Percentiles rank a stretch among this genome's conserved stretches.
phyloP scores from a whole-genome alignment of 2,329 filamentous ascomycete species.

The Metarhizium robertsii region DNA sequence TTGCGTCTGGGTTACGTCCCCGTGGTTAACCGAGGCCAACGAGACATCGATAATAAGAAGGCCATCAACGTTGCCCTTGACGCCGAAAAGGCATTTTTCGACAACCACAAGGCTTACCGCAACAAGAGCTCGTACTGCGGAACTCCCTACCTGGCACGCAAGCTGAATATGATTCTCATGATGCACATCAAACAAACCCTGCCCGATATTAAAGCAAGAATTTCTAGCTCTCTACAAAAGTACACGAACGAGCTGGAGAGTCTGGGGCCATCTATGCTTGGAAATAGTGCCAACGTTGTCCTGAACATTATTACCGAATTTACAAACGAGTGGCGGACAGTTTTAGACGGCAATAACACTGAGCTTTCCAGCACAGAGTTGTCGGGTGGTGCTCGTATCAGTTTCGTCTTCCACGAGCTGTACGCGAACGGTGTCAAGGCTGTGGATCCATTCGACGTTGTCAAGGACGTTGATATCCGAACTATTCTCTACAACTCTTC shows the following conservation, averaged over 20 bases:
- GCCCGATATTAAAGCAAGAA: conserved; percentile 95
- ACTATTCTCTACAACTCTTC: conserved; percentile 98
- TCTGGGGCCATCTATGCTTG: conserved; percentile 88
- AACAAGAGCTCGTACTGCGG: conserved; percentile 99
- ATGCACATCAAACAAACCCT: conserved; percentile 99
- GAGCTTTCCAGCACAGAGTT: conserved; percentile 91
- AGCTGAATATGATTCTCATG: conserved; percentile 97
- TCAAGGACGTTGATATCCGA: conserved; percentile 96
- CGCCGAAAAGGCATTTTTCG: conserved; percentile 93
- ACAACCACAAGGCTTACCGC: conserved; percentile 95
- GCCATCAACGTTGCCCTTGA: conserved; percentile 84
- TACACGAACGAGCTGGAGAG: conserved; percentile 74
- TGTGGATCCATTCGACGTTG: conserved; percentile 91
- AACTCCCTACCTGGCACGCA: conserved; percentile 91
- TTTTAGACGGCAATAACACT: conserved; percentile 92
- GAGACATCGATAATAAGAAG: conserved; percentile 98
- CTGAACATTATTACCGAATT: conserved; percentile 99
- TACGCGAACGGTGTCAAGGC: conserved; percentile 98
- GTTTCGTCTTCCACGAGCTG: conserved; percentile 97
- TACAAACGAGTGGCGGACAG: conserved; percentile 92
- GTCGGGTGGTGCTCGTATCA: conserved; percentile 94
- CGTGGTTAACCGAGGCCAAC: conserved; percentile 94
- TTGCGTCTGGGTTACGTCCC: conserved; percentile 91
- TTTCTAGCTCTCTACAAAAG: conserved; percentile 87
- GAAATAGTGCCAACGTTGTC: conserved; percentile 92